A percentile compares a stretch with the other conserved stretches of the same genome.
Evolutionary conservation across 768 basidiomycete genomes (phyloP).

Genomic region (Lactarius tabidus): DNA sequence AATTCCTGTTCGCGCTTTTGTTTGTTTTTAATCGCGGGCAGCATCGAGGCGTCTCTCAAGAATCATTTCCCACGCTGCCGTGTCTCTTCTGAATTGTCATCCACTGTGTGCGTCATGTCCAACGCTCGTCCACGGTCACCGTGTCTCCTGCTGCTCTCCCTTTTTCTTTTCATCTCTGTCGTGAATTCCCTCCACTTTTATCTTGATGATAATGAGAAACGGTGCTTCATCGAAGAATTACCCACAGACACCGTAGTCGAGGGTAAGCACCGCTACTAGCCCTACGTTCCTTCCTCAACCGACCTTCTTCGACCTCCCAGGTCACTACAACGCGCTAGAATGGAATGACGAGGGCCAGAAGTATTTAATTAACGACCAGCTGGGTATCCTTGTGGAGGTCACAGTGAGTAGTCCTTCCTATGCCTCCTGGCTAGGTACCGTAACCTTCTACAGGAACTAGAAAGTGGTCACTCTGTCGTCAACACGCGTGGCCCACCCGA

Average conservation of each 20-base stretch:
- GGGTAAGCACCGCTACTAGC: constrained; percentile 45
- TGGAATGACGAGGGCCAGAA: constrained; percentile 72
- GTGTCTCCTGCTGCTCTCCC: constrained; percentile 34
- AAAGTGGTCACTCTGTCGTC: constrained; percentile 74
- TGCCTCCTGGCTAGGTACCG: background rate
- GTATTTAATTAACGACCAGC: constrained; percentile 67
- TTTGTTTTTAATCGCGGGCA: constrained; percentile 82
- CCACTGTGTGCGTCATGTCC: constrained; percentile 13
- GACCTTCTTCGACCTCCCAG: constrained; percentile 38
- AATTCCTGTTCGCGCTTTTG: constrained; percentile 77
- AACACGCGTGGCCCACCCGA: constrained; percentile 88
- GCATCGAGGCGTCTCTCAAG: constrained; percentile 28
- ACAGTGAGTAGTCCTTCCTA: constrained; percentile 52
- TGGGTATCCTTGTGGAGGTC: constrained; percentile 90
- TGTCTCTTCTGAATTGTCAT: constrained; percentile 4
- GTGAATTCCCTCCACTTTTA: constrained; percentile 92
- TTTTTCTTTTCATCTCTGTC: constrained; percentile 41
- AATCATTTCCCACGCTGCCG: background rate
- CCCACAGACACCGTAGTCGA: constrained; percentile 94
- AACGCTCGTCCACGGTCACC: constrained; percentile 14
- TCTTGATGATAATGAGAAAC: constrained; percentile 87
- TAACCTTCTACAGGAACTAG: constrained; percentile 64
- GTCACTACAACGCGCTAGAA: constrained; percentile 89
- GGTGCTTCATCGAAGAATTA: constrained; percentile 95
- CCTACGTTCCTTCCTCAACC: background rate